Evolutionary conservation across 352 stramenopile species (phyloP), one percentile per base, ranked within the genome.

Genomic region (Pythium oligandrum): DNA sequence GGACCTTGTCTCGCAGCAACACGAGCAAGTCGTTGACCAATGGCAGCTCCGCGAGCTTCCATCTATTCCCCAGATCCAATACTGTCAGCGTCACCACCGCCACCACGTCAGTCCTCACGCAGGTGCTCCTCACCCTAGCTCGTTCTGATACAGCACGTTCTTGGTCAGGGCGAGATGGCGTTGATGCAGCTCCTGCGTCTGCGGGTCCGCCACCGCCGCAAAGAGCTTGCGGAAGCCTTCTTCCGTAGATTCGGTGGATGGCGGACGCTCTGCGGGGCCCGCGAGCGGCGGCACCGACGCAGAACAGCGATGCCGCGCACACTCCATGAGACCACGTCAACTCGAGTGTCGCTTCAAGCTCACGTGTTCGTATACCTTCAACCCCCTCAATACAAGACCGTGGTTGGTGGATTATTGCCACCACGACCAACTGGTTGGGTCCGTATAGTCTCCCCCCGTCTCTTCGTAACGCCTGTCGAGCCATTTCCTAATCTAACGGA

Each of bases 81-180:
- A 11, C 43, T 1, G 17, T 31, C 17, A 48, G 9, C 43, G 43
- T 31, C 43, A 30, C 1, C 43, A 48, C 9, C 9, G 17, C 43
- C 43, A 48, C 9, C 43, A 30, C 43, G 9, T 34, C 35, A 6
- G 11, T 12, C 9, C 10, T 30, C n/a, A 4, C n/a, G 1, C 6
- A 31, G 17, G 3, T n/a, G 12, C 6, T 34, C 1, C 53, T 12
- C 52, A 91, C 83, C 83, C 83, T 1, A 60, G 49, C 51, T 87
- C 78, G 53, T 88, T 87, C 40, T 79, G 75, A 51, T 83, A 86
- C 32, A 91, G 61, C n/a, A 89, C 70, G 37, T 88, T 82, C 65
- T 90, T 87, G 35, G 79, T 73, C 31, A 92, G 68, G 26, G 83
- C 83, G 45, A 90, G 65, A 37, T 93, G 78, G 34, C 81, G 68